Evolutionary conservation across 306 rosid species (phyloP).

Genomic region (Cicer yamashitae): DNA sequence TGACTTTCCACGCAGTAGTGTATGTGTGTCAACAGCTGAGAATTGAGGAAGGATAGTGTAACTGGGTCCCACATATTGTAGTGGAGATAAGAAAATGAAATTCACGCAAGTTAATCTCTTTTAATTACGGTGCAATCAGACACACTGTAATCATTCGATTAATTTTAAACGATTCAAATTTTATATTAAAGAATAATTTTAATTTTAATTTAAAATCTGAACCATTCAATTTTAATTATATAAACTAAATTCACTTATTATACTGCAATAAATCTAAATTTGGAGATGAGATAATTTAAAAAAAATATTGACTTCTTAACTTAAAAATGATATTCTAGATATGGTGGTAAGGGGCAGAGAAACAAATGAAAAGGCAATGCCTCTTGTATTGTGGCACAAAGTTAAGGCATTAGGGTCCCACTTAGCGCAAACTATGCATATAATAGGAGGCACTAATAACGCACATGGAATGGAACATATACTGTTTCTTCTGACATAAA

Average conservation of each 20-base stretch:
- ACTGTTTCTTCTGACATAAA: neutral
- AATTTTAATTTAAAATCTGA: too few relatives aligned
- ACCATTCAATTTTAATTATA: too few relatives aligned
- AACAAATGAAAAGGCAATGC: conserved; percentile 59
- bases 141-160: too few relatives aligned
- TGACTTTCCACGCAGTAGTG: conserved; percentile 37
- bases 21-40: conserved; percentile 11
- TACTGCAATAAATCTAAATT: too few relatives aligned
- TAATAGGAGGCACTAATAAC: conserved; percentile 29
- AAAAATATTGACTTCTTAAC: conserved; percentile 29
- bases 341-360: conserved; percentile 42
- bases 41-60: neutral
- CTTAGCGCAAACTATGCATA: neutral
- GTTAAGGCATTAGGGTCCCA: conserved; percentile 64
- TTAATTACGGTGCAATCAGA: too few relatives aligned
- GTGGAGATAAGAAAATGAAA: neutral
- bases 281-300: neutral
- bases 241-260: too few relatives aligned
- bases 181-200: too few relatives aligned
- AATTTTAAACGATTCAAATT: too few relatives aligned
- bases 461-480: conserved; percentile 27
- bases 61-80: conserved; percentile 17
- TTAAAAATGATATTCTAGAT: conserved; percentile 30
- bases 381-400: conserved; percentile 60
- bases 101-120: too few relatives aligned